Conservation (phyloP, 129 eudicot genomes). For the Smallanthus sonchifolius region DNA sequence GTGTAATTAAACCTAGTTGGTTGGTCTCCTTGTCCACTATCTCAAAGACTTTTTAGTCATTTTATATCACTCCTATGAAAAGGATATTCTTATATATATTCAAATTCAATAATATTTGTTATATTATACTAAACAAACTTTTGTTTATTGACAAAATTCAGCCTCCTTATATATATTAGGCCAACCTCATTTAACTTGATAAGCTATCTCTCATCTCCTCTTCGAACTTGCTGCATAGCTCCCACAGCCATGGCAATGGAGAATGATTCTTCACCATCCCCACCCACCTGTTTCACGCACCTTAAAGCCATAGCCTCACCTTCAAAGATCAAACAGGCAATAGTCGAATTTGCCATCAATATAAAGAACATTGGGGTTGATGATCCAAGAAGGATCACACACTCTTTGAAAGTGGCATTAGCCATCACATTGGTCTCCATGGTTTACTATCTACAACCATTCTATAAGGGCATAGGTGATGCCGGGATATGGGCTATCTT, state of each 20-base stretch:
- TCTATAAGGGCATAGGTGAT: slow-evolving; percentile 64
- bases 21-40: slow-evolving; percentile 6
- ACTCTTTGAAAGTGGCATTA: slow-evolving; percentile 59
- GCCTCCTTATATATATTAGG: slow-evolving; percentile 35
- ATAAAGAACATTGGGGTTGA: slow-evolving; percentile 45
- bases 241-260: slow-evolving; percentile 23
- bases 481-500: slow-evolving; percentile 79
- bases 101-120: neutral
- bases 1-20: neutral
- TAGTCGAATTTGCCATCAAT: slow-evolving; percentile 10
- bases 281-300: neutral
- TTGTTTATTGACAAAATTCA: neutral
- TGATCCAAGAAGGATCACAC: slow-evolving; percentile 65
- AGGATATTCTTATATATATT: neutral
- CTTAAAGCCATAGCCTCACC: slow-evolving; percentile 7
- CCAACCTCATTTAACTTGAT: slow-evolving; percentile 36
- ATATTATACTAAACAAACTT: neutral
- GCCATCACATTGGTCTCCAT: slow-evolving; percentile 68
- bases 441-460: slow-evolving; percentile 57
- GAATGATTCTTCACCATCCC: slow-evolving; percentile 26
- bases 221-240: slow-evolving; percentile 5
- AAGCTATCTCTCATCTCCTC: slow-evolving; percentile 36
- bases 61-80: neutral
- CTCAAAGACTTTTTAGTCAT: neutral
- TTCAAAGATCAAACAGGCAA: slow-evolving; percentile 30